Conservation (phyloP, 805 yeast species). For the Zygosaccharomyces lentus region DNA sequence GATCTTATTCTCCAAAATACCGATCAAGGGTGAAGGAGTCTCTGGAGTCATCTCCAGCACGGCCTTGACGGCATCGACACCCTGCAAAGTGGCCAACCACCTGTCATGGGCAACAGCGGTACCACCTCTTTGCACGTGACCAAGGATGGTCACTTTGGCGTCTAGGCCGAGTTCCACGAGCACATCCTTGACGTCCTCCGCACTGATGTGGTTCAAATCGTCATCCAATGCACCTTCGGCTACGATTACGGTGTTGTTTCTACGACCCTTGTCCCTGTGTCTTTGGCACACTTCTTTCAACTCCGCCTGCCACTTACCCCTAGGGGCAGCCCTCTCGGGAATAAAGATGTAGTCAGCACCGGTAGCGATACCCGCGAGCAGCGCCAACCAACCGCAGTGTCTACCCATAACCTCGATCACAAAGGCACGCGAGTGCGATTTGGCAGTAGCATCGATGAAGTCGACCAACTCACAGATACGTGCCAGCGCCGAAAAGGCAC, state of each 20-base stretch:
- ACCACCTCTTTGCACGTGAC: conserved; percentile 99
- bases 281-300: conserved; percentile 68
- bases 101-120: conserved; percentile 95
- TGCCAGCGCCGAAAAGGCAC: conserved; percentile 90
- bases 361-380: conserved; percentile 96
- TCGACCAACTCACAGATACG: conserved; percentile 92
- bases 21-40: conserved; percentile 93
- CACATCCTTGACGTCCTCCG: conserved; percentile 76
- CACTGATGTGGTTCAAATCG: conserved; percentile 73
- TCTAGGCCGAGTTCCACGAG: conserved; percentile 83
- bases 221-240: conserved; percentile 96
- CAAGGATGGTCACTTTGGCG: conserved; percentile 90
- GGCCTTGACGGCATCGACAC: conserved; percentile 95
- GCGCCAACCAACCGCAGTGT: conserved; percentile 98
- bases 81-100: conserved; percentile 87
- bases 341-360: conserved; percentile 92
- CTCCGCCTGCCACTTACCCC: conserved; percentile 73
- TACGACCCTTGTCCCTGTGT: conserved; percentile 82
- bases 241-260: conserved; percentile 93
- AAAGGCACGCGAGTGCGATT: conserved; percentile 95
- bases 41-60: conserved; percentile 83
- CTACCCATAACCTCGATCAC: conserved; percentile 99
- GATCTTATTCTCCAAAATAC: conserved; percentile 80
- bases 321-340: conserved; percentile 86
- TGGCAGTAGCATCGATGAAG: conserved; percentile 95